Base-by-base conservation (phyloP, 805 yeast species). In the Ogataea paradorogensis region DNA sequence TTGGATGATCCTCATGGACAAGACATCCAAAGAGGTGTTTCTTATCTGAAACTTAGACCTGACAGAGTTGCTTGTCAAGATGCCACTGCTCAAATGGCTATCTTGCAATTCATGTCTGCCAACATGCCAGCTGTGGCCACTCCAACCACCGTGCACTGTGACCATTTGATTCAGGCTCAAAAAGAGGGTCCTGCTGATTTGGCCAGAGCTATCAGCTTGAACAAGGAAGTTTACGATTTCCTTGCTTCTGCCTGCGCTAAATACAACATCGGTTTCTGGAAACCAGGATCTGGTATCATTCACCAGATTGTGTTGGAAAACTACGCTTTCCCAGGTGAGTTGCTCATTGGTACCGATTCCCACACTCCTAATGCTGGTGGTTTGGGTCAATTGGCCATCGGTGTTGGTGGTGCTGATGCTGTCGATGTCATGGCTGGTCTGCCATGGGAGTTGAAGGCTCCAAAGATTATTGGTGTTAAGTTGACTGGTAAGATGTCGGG, bases 281-380 rank as follows among this genome's bases (percentile, higher is more conserved):
- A 93, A 24, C 99, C 99, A 41, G 99, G 99, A 50, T 90, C 98
- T 14, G 99, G 99, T 61, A 93, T 93, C 59, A 93, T 93, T 56
- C 99, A 93, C 66, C 99, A 93, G 72, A 93, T 93, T 55, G 96
- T 93, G 33, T 73, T 93, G 53, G 99, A 93, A 70, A 93, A 93
- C 74, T 93, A 87, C 66, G 84, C 95, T 43, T 93, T 88, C 55
- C 99, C 99, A 43, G 99, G 99, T 58, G 75, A 87, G 49, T 81
- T 93, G 86, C 85, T 93, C 89, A 76, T 93, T 45, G 99, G 99
- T 53, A 93, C 99, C 28, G 99, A 93, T 67, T 90, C 98, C 1
- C 99, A 93, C 66, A 93, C 99, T 34, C 99, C 99, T 34, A 93
- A 93, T 59, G 99, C 99, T 22, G 99, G 99, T 71, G 99, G 99